Evolutionary conservation across 169 alveolate species (phyloP), one percentile per base, ranked within the genome.

Genomic region (Eimeria mitis): DNA sequence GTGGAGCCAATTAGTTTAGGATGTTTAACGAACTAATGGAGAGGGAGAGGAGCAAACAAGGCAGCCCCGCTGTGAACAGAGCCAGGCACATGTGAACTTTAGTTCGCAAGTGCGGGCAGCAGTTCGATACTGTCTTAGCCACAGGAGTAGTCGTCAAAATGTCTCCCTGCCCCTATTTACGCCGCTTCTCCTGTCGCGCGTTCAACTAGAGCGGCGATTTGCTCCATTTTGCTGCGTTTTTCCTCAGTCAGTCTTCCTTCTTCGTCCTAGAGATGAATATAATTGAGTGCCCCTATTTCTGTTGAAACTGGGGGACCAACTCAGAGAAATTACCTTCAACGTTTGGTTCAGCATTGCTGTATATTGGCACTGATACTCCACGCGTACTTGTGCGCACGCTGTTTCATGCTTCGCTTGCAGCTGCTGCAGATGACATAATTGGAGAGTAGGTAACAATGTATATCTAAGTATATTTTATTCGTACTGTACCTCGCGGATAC

Each of bases 351-450:
- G 65, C 92, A 85, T 61, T 25, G 52, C 44, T 19, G 81, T 85
- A 40, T 63, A 85, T 65, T 85, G 83, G 42, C 81, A 9, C 49
- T 54, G 78, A 34, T 25, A 85, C 34, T 85, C 79, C 52, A 11
- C 63, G 31, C 92, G 92, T n/a, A 85, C 59, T 63, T 61, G 81
- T 3, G 78, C 59, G 81, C 92, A 85, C 25, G 81, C 92, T 68
- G 47, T 49, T 42, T 85, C 81, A 63, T 85, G 63, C 42, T 85
- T 40, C 68, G 70, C 16, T 19, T 85, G 44, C 81, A 85, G 71
- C 21, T 85, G 65, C 92, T 85, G 61, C 65, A n/a, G 81, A 8
- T 44, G 87, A 76, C 23, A 47, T 23, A 44, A 44, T 28, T 25
- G 63, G 65, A 44, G 28, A 71, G 37, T 76, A 76, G 47, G 47